Conservation (phyloP, 139 green algal genomes). For the Picochlorum costavermella region DNA sequence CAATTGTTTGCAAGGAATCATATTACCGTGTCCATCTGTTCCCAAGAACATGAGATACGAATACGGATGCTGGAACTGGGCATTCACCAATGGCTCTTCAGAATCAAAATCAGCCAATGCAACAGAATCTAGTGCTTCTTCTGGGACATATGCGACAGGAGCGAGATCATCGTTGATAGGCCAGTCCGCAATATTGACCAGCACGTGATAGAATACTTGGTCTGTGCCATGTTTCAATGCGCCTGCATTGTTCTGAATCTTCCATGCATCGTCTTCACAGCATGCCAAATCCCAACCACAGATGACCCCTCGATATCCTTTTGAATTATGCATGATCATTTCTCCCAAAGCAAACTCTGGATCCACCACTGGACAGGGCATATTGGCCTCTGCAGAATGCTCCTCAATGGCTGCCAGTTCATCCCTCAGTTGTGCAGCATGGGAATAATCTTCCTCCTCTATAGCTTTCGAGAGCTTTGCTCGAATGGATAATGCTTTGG, state of each 20-base stretch:
- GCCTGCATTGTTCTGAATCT: conserved; percentile 17
- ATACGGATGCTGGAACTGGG: conserved; percentile 28
- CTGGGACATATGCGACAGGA: conserved; percentile 65
- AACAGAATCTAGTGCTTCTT: conserved; percentile 45
- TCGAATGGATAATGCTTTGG: conserved; percentile 40
- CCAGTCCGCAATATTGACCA: conserved; percentile 73
- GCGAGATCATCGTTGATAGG: conserved; percentile 30
- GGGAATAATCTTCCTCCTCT: conserved; percentile 48
- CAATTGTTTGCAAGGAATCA: conserved; percentile 58
- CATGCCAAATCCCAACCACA: conserved; percentile 61
- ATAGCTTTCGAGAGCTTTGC: conserved; percentile 8
- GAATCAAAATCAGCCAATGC: conserved; percentile 18
- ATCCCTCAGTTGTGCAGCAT: conserved; percentile 59
- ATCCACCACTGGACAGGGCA: conserved; percentile 3
- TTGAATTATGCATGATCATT: conserved; percentile 48
- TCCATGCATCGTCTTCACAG: conserved; percentile 67
- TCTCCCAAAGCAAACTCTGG: conserved; percentile 53
- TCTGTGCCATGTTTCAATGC: conserved; percentile 1
- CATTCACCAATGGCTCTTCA: conserved; percentile 1
- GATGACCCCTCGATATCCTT: conserved; percentile 58
- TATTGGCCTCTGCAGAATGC: conserved; percentile 22
- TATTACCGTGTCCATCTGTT: conserved; percentile 61
- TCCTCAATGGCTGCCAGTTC: conserved; percentile 50
- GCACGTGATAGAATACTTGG: conserved; percentile 47
- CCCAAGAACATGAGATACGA: conserved; percentile 72